A percentile compares a stretch with the other conserved stretches of the same genome.
Evolutionary conservation across 1,284 basidiomycete species (phyloP).

Genomic region (Termitomyces sp.): DNA sequence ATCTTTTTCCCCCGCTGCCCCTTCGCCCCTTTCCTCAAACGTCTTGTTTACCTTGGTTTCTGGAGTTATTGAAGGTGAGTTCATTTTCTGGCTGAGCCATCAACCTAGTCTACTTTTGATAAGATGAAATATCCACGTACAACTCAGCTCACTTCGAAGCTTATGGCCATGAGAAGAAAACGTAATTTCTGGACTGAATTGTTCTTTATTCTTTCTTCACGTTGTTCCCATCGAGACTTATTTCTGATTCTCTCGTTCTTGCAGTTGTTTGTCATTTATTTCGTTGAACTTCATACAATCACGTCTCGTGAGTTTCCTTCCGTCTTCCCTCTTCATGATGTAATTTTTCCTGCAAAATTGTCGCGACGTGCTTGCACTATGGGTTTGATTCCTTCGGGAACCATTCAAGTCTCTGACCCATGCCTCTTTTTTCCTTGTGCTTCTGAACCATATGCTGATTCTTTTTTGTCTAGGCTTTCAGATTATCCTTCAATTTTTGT

Average conservation of each 20-base stretch:
- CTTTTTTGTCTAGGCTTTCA: background rate
- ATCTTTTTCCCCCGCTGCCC: too few relatives aligned
- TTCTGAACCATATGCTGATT: slow-evolving; percentile 5
- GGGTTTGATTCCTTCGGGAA: slow-evolving; percentile 59
- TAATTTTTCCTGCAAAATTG: slow-evolving; percentile 39
- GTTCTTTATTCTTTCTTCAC: background rate
- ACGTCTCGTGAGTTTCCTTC: slow-evolving; percentile 19
- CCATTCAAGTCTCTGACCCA: slow-evolving; percentile 74
- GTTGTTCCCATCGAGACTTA: background rate
- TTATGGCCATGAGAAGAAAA: slow-evolving; percentile 48
- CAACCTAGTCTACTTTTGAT: slow-evolving; percentile 1
- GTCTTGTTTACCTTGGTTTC: too few relatives aligned
- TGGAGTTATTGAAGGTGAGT: background rate
- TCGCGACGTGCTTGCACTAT: slow-evolving; percentile 55
- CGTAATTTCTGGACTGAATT: slow-evolving; percentile 37
- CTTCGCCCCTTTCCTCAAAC: slow-evolving; percentile 26
- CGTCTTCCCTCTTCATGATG: slow-evolving; percentile 36
- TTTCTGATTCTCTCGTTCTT: background rate
- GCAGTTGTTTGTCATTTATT: background rate
- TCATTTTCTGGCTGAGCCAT: too few relatives aligned
- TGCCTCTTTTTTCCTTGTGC: background rate
- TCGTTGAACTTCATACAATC: background rate
- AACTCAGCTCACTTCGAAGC: slow-evolving; percentile 67
- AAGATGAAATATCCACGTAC: slow-evolving; percentile 46
- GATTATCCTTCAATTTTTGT: too few relatives aligned